A percentile compares a stretch with the other conserved stretches of the same genome.
phyloP scores from a whole-genome alignment of 1,284 basidiomycete species.

The Cryptococcus sp. region DNA sequence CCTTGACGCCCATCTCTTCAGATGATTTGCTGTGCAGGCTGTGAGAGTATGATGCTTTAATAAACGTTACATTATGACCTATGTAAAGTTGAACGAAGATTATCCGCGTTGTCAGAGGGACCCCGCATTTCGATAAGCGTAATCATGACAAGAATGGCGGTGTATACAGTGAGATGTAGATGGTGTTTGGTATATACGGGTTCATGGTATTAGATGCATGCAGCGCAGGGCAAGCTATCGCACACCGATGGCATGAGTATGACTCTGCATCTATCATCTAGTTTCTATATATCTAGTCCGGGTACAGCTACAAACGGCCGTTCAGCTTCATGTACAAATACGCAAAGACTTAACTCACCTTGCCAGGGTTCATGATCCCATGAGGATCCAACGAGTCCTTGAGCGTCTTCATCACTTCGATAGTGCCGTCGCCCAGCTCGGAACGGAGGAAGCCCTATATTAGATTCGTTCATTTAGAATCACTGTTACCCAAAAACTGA shows the following conservation, averaged over 20 bases:
- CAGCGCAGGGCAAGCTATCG: too few relatives aligned
- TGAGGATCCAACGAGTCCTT: slow-evolving; percentile 71
- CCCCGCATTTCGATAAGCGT: too few relatives aligned
- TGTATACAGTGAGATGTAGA: too few relatives aligned
- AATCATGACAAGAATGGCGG: too few relatives aligned
- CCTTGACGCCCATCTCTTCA: neutral
- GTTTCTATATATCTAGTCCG: neutral
- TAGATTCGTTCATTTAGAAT: slow-evolving; percentile 5
- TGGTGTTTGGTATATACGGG: too few relatives aligned
- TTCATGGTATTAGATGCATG: too few relatives aligned
- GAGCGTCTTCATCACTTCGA: slow-evolving; percentile 71
- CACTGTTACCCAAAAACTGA: neutral
- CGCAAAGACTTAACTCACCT: slow-evolving; percentile 48
- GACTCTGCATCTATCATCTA: too few relatives aligned
- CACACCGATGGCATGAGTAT: too few relatives aligned
- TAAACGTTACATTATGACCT: too few relatives aligned
- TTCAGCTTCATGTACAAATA: neutral
- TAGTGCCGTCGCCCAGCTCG: slow-evolving; percentile 72
- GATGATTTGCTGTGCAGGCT: neutral
- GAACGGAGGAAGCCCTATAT: slow-evolving; percentile 56
- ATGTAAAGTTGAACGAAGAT: too few relatives aligned
- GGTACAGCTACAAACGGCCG: neutral
- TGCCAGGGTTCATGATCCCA: slow-evolving; percentile 76
- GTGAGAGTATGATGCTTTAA: too few relatives aligned
- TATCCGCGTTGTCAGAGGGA: too few relatives aligned